Conservation (phyloP, 495 filamentous ascomycete species). For the Tuber brumale region DNA sequence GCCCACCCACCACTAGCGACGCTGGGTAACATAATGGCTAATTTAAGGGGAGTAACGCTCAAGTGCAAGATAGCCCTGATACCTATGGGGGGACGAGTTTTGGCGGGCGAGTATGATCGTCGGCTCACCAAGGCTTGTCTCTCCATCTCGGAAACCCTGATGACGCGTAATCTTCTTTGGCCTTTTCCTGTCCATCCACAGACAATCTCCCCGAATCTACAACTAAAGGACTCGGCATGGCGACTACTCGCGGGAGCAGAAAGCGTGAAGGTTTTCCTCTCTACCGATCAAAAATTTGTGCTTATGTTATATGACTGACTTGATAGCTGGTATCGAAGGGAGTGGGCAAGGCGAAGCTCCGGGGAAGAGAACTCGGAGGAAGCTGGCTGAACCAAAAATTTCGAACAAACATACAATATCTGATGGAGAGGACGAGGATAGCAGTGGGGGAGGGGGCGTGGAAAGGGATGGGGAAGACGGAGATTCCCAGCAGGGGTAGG, state of each 20-base stretch:
- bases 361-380: neutral
- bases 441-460: neutral
- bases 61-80: neutral
- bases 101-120: neutral
- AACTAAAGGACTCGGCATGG: neutral
- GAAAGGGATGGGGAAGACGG: neutral
- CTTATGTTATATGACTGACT: neutral
- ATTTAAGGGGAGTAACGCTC: neutral
- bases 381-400: neutral
- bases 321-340: neutral
- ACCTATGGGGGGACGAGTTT: neutral
- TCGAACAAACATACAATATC: neutral
- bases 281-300: neutral
- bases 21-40: neutral
- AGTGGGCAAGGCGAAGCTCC: neutral
- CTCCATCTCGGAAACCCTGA: neutral
- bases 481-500: conserved; percentile 2
- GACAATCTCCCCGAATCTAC: neutral
- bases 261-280: neutral
- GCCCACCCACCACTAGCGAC: neutral
- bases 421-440: neutral
- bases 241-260: neutral
- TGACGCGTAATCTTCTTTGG: neutral
- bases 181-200: neutral
- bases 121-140: neutral